A percentile compares a stretch with the other conserved stretches of the same genome.
Evolutionary conservation across 805 yeast genomes (phyloP).

Genomic region (Saccharomycopsis microspora): DNA sequence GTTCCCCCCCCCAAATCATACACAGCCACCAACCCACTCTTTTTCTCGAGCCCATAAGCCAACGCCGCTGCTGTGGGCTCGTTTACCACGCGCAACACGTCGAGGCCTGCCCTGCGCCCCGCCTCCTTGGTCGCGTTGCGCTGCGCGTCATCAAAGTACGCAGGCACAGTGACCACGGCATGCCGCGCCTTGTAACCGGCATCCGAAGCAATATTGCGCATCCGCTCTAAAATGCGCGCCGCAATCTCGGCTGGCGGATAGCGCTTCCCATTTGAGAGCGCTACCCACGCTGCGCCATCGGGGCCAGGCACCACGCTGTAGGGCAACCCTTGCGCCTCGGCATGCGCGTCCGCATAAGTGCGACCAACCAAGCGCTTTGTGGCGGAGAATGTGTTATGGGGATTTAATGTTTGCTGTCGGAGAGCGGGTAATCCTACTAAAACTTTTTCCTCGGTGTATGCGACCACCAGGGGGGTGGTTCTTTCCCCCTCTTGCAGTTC

Average conservation of each 20-base stretch:
- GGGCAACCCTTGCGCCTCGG: no score
- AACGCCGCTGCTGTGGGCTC: constrained; percentile 85
- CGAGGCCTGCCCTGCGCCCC: constrained; percentile 64
- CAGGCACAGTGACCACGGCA: constrained; percentile 80
- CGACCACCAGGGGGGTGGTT: constrained; percentile 74
- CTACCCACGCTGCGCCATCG: constrained; percentile 64
- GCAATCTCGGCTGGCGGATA: constrained; percentile 66
- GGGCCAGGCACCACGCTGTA: constrained; percentile 29
- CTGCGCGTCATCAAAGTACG: constrained; percentile 73
- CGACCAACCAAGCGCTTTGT: constrained; percentile 77
- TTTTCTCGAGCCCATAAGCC: constrained; percentile 62
- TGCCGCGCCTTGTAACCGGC: constrained; percentile 41
- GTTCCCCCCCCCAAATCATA: constrained; percentile 84
- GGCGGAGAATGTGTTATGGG: constrained; percentile 70
- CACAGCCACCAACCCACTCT: constrained; percentile 30
- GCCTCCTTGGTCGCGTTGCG: constrained; percentile 79
- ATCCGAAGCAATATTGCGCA: constrained; percentile 55
- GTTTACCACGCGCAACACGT: constrained; percentile 64
- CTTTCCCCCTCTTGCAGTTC: constrained; percentile 73
- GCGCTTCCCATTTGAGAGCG: constrained; percentile 24
- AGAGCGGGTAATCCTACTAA: constrained; percentile 63
- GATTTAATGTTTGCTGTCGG: constrained; percentile 66
- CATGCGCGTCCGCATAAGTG: constrained; percentile 39
- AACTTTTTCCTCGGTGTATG: constrained; percentile 30
- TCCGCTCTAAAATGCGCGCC: constrained; percentile 49